phyloP scores from a whole-genome alignment of 2,329 filamentous ascomycete species.

The Colletotrichum salicis region DNA sequence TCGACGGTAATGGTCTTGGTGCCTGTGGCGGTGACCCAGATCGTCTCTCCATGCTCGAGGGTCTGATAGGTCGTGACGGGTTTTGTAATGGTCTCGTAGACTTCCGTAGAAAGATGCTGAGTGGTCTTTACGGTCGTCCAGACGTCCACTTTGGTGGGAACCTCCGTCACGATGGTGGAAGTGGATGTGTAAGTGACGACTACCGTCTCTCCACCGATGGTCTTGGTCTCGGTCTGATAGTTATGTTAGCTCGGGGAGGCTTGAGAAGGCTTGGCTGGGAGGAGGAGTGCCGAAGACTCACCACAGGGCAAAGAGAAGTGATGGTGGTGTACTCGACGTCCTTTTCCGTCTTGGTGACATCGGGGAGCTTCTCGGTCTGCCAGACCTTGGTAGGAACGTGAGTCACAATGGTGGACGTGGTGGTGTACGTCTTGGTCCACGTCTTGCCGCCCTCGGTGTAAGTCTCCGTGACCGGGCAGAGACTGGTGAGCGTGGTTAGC shows the following conservation, averaged over 20 bases:
- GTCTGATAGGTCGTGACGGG: slow-evolving; percentile 55
- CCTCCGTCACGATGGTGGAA: slow-evolving; percentile 45
- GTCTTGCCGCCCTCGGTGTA: slow-evolving; percentile 36
- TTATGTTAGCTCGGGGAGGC: too few relatives aligned
- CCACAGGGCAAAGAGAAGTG: slow-evolving; percentile 56
- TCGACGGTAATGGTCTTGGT: slow-evolving; percentile 52
- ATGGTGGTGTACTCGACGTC: slow-evolving; percentile 53
- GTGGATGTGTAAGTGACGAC: slow-evolving; percentile 54
- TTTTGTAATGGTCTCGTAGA: slow-evolving; percentile 51
- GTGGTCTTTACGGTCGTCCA: slow-evolving; percentile 50
- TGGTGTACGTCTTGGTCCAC: slow-evolving; percentile 40
- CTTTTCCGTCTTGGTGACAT: slow-evolving; percentile 50
- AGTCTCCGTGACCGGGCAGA: slow-evolving; percentile 25
- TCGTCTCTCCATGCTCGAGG: slow-evolving; percentile 47
- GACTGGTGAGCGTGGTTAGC: slow-evolving; percentile 34
- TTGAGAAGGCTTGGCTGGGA: too few relatives aligned
- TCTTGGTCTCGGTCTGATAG: slow-evolving; percentile 19
- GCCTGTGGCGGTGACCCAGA: slow-evolving; percentile 54
- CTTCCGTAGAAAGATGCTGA: slow-evolving; percentile 46
- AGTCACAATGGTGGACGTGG: slow-evolving; percentile 43
- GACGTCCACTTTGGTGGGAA: slow-evolving; percentile 44
- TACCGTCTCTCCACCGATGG: slow-evolving; percentile 51
- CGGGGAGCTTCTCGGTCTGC: slow-evolving; percentile 48
- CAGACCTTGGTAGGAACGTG: slow-evolving; percentile 46
- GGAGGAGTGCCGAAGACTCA: too few relatives aligned